Conservation (phyloP, 169 alveolate species). For the Plasmodium gaboni region DNA sequence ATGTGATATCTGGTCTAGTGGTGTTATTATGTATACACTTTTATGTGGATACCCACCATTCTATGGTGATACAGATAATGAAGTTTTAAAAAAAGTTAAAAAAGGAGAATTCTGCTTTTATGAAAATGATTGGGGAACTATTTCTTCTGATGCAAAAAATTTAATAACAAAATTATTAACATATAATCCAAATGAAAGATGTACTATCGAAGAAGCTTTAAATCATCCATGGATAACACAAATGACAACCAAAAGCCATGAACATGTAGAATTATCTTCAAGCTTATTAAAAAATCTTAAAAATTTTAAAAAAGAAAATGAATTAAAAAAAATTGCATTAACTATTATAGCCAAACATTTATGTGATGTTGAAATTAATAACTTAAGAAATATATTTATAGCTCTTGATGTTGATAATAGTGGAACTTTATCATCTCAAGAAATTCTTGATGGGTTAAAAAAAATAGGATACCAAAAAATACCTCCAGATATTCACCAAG, state of each 20-base stretch:
- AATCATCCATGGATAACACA: constrained; percentile 92
- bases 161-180: constrained; percentile 87
- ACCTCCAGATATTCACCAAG: constrained; percentile 77
- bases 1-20: constrained; percentile 96
- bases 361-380: constrained; percentile 91
- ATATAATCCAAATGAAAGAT: constrained; percentile 90
- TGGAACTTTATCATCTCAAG: constrained; percentile 89
- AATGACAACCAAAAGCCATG: constrained; percentile 60
- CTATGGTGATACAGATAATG: constrained; percentile 92
- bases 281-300: constrained; percentile 87
- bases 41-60: constrained; percentile 86
- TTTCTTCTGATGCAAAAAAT: constrained; percentile 91
- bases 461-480: constrained; percentile 81
- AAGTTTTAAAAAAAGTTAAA: constrained; percentile 87
- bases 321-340: constrained; percentile 93
- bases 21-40: constrained; percentile 90
- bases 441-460: constrained; percentile 75
- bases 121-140: constrained; percentile 92
- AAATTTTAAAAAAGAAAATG: constrained; percentile 89
- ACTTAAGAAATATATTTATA: constrained; percentile 90
- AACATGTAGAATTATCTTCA: constrained; percentile 38
- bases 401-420: constrained; percentile 94
- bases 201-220: constrained; percentile 92
- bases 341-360: constrained; percentile 95
- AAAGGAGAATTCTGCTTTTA: constrained; percentile 90